phyloP scores from a whole-genome alignment of 306 rosid species.

The Urtica urens region DNA sequence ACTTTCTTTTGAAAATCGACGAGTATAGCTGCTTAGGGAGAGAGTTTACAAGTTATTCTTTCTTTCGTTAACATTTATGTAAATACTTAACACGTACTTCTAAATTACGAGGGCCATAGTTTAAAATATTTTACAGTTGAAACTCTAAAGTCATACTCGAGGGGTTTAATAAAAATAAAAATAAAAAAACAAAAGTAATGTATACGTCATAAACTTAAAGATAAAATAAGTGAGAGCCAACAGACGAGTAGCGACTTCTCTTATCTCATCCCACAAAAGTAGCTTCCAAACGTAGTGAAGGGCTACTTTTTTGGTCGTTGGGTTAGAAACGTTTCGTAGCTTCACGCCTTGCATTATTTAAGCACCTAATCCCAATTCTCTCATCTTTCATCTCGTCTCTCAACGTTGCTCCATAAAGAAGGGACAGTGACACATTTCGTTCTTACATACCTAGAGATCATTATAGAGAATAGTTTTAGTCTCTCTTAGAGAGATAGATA shows the following conservation, averaged over 20 bases:
- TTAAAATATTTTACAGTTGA: too few species aligned
- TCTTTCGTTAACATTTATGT: too few species aligned
- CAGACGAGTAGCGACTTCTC: slow-evolving; percentile 31
- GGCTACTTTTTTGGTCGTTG: slow-evolving; percentile 8
- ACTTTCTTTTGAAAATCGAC: too few species aligned
- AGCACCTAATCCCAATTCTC: background rate
- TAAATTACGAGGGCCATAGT: too few species aligned
- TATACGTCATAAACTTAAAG: background rate
- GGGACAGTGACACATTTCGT: slow-evolving; percentile 11
- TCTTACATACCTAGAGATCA: too few species aligned
- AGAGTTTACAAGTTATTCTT: too few species aligned
- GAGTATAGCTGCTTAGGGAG: too few species aligned
- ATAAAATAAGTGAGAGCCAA: background rate
- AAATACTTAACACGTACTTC: too few species aligned
- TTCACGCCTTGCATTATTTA: background rate
- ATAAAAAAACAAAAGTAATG: background rate
- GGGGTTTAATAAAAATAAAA: background rate
- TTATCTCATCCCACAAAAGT: slow-evolving; percentile 3
- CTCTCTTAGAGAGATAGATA: background rate
- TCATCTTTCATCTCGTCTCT: too few species aligned
- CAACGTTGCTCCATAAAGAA: background rate
- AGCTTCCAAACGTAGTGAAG: slow-evolving; percentile 22
- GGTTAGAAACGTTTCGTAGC: slow-evolving; percentile 4
- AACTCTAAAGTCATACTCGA: too few species aligned
- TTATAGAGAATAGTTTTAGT: background rate